Conservation (phyloP, 169 alveolate species). For the Besnoitia besnoiti region DNA sequence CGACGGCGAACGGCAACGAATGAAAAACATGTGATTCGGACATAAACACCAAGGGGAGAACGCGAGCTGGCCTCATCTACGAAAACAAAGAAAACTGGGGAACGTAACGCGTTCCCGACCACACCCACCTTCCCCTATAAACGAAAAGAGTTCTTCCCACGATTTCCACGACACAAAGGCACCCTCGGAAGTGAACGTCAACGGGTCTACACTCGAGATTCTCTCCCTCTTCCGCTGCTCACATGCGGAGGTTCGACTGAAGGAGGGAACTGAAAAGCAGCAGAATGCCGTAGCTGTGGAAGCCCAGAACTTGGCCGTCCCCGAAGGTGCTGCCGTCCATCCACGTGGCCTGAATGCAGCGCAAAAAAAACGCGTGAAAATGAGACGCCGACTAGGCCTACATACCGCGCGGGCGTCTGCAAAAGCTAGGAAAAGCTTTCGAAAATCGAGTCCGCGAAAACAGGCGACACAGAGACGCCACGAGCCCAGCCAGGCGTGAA, state of each 20-base stretch:
- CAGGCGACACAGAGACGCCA: no score
- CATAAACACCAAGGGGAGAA: no score
- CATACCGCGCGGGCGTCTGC: background rate
- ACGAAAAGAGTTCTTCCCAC: background rate
- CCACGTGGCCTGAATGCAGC: conserved; percentile 34
- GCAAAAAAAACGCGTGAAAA: background rate
- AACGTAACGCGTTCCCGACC: no score
- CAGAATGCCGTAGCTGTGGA: conserved; percentile 42
- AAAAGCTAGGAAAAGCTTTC: background rate
- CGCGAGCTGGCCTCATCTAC: no score
- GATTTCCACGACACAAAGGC: background rate
- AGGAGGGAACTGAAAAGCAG: conserved; percentile 45
- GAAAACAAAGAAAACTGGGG: no score
- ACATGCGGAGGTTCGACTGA: conserved; percentile 51
- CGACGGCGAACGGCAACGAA: no score
- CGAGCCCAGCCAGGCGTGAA: no score
- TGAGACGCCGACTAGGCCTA: background rate
- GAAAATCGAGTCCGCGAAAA: background rate
- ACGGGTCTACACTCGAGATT: no score
- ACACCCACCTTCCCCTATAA: background rate
- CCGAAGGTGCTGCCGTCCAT: conserved; percentile 40
- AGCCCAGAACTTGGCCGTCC: conserved; percentile 44
- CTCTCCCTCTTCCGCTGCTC: no score
- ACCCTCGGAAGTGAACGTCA: no score
- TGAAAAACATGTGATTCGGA: no score